Percentiles rank a stretch among this genome's conserved stretches.
Evolutionary conservation across 1,139 yeast genomes (phyloP).

Genomic region (Citeromyces siamensis): DNA sequence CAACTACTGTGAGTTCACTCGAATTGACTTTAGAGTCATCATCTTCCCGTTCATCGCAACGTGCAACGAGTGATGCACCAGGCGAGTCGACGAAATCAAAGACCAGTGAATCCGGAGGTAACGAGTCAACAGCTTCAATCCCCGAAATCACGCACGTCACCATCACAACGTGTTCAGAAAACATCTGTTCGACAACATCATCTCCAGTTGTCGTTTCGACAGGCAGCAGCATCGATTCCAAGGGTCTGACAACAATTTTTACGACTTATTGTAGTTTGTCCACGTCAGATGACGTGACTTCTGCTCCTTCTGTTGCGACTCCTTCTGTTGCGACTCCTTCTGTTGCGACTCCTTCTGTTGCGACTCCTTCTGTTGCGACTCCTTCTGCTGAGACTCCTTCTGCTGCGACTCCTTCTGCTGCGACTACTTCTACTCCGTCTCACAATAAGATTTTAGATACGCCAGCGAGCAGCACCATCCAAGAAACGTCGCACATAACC

Average conservation of each 20-base stretch:
- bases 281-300: no score
- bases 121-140: neutral
- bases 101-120: neutral
- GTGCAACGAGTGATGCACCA: neutral
- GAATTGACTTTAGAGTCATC: neutral
- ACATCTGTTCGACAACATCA: conserved; percentile 4
- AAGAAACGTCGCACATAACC: conserved; percentile 15
- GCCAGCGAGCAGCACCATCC: neutral
- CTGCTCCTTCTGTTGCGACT: no score
- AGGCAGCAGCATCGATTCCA: neutral
- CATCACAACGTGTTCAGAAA: conserved; percentile 4
- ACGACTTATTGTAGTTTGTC: conserved; percentile 24
- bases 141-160: conserved; percentile 4
- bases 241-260: conserved; percentile 17
- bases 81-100: neutral
- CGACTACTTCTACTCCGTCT: no score
- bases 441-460: neutral
- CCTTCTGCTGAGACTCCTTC: neutral
- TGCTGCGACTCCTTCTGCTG: conserved; percentile 1
- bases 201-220: conserved; percentile 5
- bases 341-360: neutral
- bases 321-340: conserved; percentile 8
- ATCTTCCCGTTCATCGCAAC: neutral
- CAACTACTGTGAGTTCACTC: neutral
- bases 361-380: conserved; percentile 6